These are phyloP conservation scores for Sedum album DNA, from an alignment of 164 flowering plant species.

Conservation along the genomic window DNA sequence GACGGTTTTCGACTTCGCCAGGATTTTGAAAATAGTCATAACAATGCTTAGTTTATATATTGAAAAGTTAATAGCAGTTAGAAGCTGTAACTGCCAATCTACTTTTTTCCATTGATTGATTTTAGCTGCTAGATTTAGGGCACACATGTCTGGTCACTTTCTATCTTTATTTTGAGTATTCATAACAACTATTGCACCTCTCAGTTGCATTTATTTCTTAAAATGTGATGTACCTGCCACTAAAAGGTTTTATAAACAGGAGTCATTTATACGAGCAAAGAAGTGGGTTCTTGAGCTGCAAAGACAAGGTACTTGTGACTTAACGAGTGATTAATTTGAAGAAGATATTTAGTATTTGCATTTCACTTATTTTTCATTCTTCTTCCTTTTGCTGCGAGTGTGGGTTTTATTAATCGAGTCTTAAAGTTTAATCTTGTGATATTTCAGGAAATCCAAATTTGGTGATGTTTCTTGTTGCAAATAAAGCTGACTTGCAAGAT, in stretches of 20 bases:
- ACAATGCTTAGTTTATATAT: too few species aligned
- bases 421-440: background rate
- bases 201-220: too few species aligned
- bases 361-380: background rate
- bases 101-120: too few species aligned
- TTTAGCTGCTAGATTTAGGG: too few species aligned
- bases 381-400: background rate
- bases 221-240: background rate
- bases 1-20: too few species aligned
- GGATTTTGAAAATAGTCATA: too few species aligned
- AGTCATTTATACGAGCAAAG: conserved; percentile 8
- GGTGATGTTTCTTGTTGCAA: conserved; percentile 39
- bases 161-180: too few species aligned
- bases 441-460: conserved; percentile 32
- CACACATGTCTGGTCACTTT: too few species aligned
- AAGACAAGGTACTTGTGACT: background rate
- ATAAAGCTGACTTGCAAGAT: conserved; percentile 41
- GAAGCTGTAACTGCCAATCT: too few species aligned
- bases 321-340: background rate
- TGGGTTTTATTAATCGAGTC: background rate
- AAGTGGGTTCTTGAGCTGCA: conserved; percentile 10
- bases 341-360: background rate
- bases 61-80: too few species aligned
- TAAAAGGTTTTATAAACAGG: background rate
- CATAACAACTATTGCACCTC: too few species aligned